Evolutionary conservation across 495 filamentous ascomycete species (phyloP), one percentile per base, ranked within the genome.

Genomic region (Tuber melanosporum): DNA sequence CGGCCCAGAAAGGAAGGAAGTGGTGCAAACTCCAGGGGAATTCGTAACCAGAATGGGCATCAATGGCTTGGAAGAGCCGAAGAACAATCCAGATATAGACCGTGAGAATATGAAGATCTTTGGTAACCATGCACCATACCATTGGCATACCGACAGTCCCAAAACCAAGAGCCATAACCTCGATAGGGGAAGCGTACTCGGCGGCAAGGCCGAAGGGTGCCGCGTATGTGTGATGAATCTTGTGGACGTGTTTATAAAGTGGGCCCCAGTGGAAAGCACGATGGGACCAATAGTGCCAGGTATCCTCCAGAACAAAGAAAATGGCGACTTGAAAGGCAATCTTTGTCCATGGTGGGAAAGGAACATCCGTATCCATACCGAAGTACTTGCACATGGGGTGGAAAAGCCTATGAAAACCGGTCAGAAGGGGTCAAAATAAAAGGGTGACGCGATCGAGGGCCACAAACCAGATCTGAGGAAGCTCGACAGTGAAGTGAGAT

Each of bases 231-330:
- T 99, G 95, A 86, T 99, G 95, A 74, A 99, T 95, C 87, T 99
- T 99, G 89, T 99, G 95, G 75, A 99, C 92, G 80, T 89, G 87
- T 85, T 91, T 95, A 89, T 99, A 99, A 8, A 99, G 90, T 43
- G 92, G 92, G 9, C 93, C 94, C 90, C 94, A 97, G 88, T 99
- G 95, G 81, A 99, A 89, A 42, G 92, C 91, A 78, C 95, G 94
- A 86, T 99, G 95, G 72, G 89, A 91, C 90, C 95, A 99, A 87
- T 99, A 99, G 84, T 99, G 95, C 96, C 96, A 99, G 72, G 96
- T 88, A 85, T 99, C 95, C 84, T 99, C 95, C 82, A 98, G 84
- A 66, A 98, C 89, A 85, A 99, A 99, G 88, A 99, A 97, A 82
- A 98, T 87, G 52, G 91, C 89, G 76, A 99, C 97, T 76, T 99